These are phyloP conservation scores for Jaapia argillacea DNA, from an alignment of 768 basidiomycete species.

Conservation along the genomic window DNA sequence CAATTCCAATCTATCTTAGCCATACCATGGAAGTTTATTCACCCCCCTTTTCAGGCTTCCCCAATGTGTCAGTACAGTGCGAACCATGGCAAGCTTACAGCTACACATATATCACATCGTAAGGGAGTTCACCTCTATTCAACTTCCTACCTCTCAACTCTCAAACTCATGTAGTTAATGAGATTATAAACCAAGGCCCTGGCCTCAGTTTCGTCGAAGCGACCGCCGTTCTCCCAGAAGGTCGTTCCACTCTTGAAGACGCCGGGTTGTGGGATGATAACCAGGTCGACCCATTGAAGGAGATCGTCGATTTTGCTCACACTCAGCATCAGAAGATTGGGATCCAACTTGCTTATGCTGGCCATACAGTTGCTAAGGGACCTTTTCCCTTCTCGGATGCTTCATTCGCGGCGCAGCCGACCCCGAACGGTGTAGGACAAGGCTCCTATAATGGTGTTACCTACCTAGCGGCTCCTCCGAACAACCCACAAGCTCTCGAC, in stretches of 20 bases:
- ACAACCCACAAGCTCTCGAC: slow-evolving; percentile 21
- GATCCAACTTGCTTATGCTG: slow-evolving; percentile 71
- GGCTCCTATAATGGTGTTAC: too few species aligned
- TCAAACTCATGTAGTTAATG: slow-evolving; percentile 37
- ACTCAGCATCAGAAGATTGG: slow-evolving; percentile 59
- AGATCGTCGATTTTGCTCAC: slow-evolving; percentile 64
- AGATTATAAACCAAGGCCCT: slow-evolving; percentile 41
- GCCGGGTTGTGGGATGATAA: slow-evolving; percentile 52
- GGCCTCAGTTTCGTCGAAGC: slow-evolving; percentile 59
- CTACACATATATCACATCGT: slow-evolving; percentile 49
- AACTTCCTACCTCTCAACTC: too few species aligned
- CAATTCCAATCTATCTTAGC: too few species aligned
- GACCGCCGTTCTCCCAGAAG: slow-evolving; percentile 46
- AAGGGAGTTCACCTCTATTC: too few species aligned
- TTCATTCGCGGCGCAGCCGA: slow-evolving; percentile 53
- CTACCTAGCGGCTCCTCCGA: slow-evolving; percentile 45
- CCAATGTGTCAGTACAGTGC: slow-evolving; percentile 56
- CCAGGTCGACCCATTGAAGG: slow-evolving; percentile 34
- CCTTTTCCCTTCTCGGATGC: too few species aligned
- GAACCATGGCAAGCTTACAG: slow-evolving; percentile 37
- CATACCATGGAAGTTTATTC: slow-evolving; percentile 2
- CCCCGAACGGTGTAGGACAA: slow-evolving; percentile 26
- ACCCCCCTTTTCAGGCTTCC: slow-evolving; percentile 28
- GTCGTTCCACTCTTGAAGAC: slow-evolving; percentile 55
- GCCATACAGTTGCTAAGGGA: too few species aligned